These are phyloP conservation scores for Mycena metata DNA, from an alignment of 768 basidiomycete genomes.

Conservation along the genomic window DNA sequence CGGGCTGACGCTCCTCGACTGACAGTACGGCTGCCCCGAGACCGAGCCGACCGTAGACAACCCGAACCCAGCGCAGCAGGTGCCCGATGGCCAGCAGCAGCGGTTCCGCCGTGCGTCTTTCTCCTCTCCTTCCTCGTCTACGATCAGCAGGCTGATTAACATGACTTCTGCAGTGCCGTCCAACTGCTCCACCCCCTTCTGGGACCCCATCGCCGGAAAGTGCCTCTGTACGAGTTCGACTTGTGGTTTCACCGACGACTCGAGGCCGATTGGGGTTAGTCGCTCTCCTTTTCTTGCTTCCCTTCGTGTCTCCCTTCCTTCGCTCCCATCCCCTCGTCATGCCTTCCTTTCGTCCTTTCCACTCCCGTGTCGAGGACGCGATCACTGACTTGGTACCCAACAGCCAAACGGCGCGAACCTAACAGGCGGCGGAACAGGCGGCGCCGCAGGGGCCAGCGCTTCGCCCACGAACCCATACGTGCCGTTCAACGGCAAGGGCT, in stretches of 20 bases:
- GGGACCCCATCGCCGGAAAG: constrained; percentile 78
- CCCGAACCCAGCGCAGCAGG: constrained; percentile 76
- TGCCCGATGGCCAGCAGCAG: constrained; percentile 56
- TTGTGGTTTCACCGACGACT: constrained; percentile 74
- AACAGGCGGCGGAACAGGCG: constrained; percentile 66
- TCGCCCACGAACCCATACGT: constrained; percentile 54
- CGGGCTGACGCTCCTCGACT: no score
- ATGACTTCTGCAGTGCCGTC: constrained; percentile 61
- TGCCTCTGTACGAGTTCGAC: constrained; percentile 71
- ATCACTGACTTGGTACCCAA: no score
- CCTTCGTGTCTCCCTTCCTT: no score
- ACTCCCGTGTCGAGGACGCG: no score
- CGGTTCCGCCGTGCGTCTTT: constrained; percentile 67
- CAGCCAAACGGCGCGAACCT: constrained; percentile 74
- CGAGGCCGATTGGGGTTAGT: constrained; percentile 72
- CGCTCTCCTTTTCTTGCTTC: no score
- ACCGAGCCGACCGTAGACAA: constrained; percentile 65
- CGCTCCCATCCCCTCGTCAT: no score
- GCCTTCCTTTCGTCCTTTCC: no score
- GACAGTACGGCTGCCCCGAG: constrained; percentile 80
- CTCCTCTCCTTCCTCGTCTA: not conserved
- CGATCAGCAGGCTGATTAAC: not conserved
- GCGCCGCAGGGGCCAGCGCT: constrained; percentile 38
- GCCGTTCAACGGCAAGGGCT: constrained; percentile 61
- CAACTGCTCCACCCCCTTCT: constrained; percentile 86